A percentile compares a stretch with the other conserved stretches of the same genome.
These are phyloP conservation scores for Parastagonospora nodorum DNA, from an alignment of 2,329 filamentous ascomycete genomes.

Conservation along the genomic window DNA sequence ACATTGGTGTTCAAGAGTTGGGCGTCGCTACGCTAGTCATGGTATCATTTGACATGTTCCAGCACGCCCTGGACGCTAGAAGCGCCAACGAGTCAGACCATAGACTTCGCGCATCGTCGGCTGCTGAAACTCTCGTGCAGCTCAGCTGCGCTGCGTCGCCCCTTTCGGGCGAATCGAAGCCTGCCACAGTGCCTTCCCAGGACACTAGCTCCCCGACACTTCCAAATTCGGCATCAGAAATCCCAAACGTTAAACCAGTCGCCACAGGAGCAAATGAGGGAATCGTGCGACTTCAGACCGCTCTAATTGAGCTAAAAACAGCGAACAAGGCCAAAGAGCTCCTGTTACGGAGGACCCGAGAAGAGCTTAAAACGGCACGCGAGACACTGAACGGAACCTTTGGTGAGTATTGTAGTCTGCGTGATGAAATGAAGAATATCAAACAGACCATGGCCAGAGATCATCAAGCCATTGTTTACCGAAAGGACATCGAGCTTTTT, in stretches of 20 bases:
- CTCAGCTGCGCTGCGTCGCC: constrained; percentile 17
- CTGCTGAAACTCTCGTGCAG: constrained; percentile 33
- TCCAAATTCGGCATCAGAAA: constrained; percentile 6
- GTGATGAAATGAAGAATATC: constrained; percentile 38
- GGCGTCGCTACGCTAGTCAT: constrained; percentile 36
- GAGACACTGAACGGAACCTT: constrained; percentile 37
- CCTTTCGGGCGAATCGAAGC: constrained; percentile 21
- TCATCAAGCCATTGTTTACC: constrained; percentile 41
- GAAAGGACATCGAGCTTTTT: constrained; percentile 46
- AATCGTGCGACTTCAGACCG: constrained; percentile 33
- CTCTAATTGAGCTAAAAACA: constrained; percentile 33
- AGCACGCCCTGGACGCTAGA: constrained; percentile 22
- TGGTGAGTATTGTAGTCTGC: constrained; percentile 32
- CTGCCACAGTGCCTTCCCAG: constrained; percentile 4
- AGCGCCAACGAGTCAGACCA: constrained; percentile 19
- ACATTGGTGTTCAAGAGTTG: constrained; percentile 18
- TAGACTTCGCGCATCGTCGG: constrained; percentile 14
- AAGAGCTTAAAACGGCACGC: constrained; percentile 36
- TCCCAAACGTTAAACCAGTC: constrained; percentile 6
- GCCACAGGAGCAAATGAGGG: constrained; percentile 29
- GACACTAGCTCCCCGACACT: not conserved
- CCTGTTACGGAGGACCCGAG: constrained; percentile 26
- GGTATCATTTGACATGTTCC: constrained; percentile 39
- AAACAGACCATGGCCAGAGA: constrained; percentile 37
- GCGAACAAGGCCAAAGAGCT: constrained; percentile 32